Conservation (phyloP, 139 green algal species). For the Closterium sp. region DNA sequence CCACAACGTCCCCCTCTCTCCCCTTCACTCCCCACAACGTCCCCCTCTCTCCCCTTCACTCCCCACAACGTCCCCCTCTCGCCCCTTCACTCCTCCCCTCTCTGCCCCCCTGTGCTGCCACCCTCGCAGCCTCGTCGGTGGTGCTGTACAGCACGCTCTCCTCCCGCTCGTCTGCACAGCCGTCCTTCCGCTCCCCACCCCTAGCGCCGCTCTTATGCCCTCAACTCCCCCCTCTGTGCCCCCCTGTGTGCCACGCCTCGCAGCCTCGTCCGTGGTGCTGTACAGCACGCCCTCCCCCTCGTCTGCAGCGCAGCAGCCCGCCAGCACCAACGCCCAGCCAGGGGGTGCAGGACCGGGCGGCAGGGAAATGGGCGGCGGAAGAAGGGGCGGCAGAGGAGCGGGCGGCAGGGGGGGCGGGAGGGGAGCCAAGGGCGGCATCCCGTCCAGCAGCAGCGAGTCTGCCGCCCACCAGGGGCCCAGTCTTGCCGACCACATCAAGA, state of each 20-base stretch:
- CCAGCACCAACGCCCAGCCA: neutral
- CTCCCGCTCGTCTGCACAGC: too few relatives aligned
- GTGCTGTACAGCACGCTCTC: too few relatives aligned
- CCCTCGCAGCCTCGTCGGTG: too few relatives aligned
- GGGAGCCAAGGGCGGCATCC: neutral
- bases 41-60: neutral
- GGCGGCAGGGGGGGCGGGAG: slow-evolving; percentile 4
- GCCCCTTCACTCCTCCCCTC: too few relatives aligned
- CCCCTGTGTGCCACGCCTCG: too few relatives aligned
- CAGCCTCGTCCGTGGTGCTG: neutral
- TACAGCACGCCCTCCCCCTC: neutral
- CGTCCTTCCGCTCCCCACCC: too few relatives aligned
- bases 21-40: neutral
- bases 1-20: neutral
- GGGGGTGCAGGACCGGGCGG: neutral
- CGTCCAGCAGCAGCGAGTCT: neutral
- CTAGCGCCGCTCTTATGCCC: neutral
- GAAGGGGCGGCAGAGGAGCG: neutral
- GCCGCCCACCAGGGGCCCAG: neutral
- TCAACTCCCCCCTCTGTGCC: neutral
- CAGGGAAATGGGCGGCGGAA: neutral
- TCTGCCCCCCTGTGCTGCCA: too few relatives aligned
- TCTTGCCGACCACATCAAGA: neutral
- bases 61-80: neutral
- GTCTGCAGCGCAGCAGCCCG: neutral